Evolutionary conservation across 2,329 filamentous ascomycete genomes (phyloP).

Genomic region (Ophiosphaerella narmari): DNA sequence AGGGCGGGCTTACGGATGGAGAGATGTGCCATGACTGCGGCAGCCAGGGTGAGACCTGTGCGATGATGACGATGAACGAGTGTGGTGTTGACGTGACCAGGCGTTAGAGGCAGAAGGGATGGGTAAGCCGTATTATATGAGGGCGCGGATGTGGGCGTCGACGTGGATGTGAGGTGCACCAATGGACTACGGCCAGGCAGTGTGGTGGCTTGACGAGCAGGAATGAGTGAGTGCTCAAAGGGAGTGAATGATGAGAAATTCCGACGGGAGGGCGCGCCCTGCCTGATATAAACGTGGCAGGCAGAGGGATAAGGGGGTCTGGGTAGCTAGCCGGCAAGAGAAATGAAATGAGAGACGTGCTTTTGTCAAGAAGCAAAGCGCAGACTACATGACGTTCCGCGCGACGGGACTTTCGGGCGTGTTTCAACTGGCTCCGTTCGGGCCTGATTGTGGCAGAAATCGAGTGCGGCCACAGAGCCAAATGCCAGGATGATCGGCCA

Average conservation of each 20-base stretch:
- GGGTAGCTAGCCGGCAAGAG: constrained; percentile 44
- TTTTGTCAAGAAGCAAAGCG: constrained; percentile 39
- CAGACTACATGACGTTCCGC: constrained; percentile 48
- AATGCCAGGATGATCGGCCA: constrained; percentile 36
- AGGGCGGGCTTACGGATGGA: constrained; percentile 25
- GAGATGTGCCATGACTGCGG: constrained; percentile 22
- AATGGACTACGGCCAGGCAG: constrained; percentile 40
- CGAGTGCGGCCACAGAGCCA: constrained; percentile 21
- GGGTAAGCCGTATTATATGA: constrained; percentile 30
- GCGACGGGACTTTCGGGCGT: constrained; percentile 44
- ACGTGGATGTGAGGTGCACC: constrained; percentile 16
- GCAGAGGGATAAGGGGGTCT: constrained; percentile 33
- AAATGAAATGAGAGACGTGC: constrained; percentile 47
- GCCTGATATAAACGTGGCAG: constrained; percentile 36
- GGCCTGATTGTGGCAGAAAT: constrained; percentile 30
- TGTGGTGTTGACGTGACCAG: constrained; percentile 20
- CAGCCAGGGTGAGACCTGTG: constrained; percentile 29
- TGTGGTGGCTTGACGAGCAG: constrained; percentile 18
- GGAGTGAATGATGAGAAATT: constrained; percentile 29
- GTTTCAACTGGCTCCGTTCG: constrained; percentile 41
- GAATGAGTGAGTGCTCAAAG: constrained; percentile 34
- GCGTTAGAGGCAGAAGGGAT: constrained; percentile 6
- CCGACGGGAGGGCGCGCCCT: constrained; percentile 28
- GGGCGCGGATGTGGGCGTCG: constrained; percentile 3
- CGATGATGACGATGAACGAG: constrained; percentile 20